Evolutionary conservation across 2,329 filamentous ascomycete species (phyloP), one percentile per base, ranked within the genome.

Genomic region (Alternaria tenuissima): DNA sequence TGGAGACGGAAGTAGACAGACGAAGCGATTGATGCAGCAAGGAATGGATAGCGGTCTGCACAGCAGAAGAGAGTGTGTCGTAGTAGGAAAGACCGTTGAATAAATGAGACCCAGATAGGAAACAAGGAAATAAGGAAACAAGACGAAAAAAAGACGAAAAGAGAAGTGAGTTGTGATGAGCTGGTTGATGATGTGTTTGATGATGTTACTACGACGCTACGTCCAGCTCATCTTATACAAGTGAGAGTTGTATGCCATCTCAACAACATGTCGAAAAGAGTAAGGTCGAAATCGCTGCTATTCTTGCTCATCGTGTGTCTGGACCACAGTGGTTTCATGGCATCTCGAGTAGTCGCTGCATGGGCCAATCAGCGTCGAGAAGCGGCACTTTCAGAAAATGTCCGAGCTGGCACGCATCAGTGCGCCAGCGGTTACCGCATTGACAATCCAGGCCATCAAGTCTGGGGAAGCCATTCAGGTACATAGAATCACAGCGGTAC

Each of bases 311-410:
- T 64, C 52, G 66, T 57, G 51, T 63, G 65, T 72, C 66, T 72
- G 69, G 69, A 71, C 65, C 59, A 59, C 44, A 62, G 64, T 66
- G 64, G 76, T 78, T 78, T 77, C 75, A 78, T 65, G 62, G 59
- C 39, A 72, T 74, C 65, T 70, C 64, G 76, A 78, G 75, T 76
- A 78, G 76, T 76, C 76, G 76, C 76, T 74, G 70, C 46, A 44
- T 38, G 48, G 55, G 67, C 76, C 75, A 78, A 78, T 78, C 54
- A 74, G 72, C 67, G 39, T 57, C 48, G 49, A 60, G 66, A 61
- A 73, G 55, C 51, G 68, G 68, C 67, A 57, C 74, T 59, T 64
- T 64, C 65, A 71, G 57, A 72, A 77, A 76, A 67, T 73, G 68
- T 76, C 75, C 73, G 75, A 75, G 74, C 63, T 58, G 68, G 55